Conservation (phyloP, 768 basidiomycete genomes). For the Pleurotus ostreatus region DNA sequence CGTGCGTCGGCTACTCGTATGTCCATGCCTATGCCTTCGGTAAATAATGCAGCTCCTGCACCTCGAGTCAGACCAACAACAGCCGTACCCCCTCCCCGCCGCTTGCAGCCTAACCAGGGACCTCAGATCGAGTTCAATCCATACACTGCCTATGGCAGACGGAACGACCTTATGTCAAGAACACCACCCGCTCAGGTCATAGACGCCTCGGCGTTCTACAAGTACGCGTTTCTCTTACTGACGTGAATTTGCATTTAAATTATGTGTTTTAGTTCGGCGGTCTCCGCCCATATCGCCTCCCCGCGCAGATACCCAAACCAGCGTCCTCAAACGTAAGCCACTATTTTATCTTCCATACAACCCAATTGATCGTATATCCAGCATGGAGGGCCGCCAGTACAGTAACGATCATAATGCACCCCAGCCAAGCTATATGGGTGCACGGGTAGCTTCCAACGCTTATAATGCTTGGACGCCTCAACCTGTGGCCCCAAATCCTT, state of each 20-base stretch:
- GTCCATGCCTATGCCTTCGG: conserved; percentile 14
- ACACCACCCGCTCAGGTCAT: conserved; percentile 13
- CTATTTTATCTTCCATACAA: neutral
- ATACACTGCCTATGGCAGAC: conserved; percentile 39
- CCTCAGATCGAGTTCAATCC: conserved; percentile 37
- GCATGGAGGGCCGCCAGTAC: conserved; percentile 2
- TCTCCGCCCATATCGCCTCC: conserved; percentile 14
- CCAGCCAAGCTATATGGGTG: neutral
- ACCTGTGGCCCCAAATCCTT: neutral
- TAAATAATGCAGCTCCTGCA: conserved; percentile 5
- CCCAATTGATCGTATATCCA: neutral
- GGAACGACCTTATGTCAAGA: conserved; percentile 8
- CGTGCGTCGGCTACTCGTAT: conserved; percentile 7
- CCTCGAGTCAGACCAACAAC: conserved; percentile 9
- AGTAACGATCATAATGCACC: neutral
- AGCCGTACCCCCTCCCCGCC: conserved; percentile 5
- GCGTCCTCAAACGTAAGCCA: conserved; percentile 1
- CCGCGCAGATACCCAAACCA: neutral
- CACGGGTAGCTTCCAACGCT: neutral
- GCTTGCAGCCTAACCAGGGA: conserved; percentile 5
- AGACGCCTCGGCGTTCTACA: conserved; percentile 48
- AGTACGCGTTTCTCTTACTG: conserved; percentile 29
- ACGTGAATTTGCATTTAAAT: neutral
- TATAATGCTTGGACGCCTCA: neutral
- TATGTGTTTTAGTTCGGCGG: conserved; percentile 36